Evolutionary conservation across 108 stramenopile genomes (phyloP).

Genomic region (Nitzschia inconspicua): DNA sequence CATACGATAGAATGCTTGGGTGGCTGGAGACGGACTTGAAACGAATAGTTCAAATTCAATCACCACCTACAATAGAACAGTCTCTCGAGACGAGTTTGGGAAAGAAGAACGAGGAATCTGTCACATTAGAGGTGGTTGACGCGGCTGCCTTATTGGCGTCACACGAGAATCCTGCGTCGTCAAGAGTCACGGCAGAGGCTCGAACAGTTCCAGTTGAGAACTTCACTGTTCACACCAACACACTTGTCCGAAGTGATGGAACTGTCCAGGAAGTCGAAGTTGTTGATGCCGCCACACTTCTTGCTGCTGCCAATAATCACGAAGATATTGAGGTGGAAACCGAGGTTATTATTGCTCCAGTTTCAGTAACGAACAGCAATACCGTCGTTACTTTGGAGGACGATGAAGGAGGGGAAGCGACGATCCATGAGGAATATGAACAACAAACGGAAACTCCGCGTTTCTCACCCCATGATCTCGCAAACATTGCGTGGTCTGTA

Average conservation of each 20-base stretch:
- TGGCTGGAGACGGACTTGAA: conserved; percentile 31
- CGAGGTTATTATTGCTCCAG: conserved; percentile 17
- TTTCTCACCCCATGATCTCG: conserved; percentile 44
- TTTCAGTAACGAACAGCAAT: conserved; percentile 4
- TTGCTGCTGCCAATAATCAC: conserved; percentile 14
- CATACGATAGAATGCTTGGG: conserved; percentile 37
- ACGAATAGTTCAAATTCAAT: conserved; percentile 3
- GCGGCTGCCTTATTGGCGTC: conserved; percentile 29
- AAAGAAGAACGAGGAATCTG: conserved; percentile 8
- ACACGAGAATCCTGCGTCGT: not conserved
- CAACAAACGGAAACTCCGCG: not conserved
- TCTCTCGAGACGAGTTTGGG: not conserved
- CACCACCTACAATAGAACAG: not conserved
- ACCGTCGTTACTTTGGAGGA: not conserved
- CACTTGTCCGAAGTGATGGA: not conserved
- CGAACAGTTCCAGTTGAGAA: conserved; percentile 9
- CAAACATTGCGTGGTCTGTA: conserved; percentile 58
- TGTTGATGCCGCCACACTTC: conserved; percentile 39
- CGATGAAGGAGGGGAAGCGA: not conserved
- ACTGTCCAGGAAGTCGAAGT: conserved; percentile 27
- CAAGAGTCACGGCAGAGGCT: not conserved
- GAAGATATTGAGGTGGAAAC: conserved; percentile 10
- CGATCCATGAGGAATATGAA: not conserved
- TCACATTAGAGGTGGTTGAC: conserved; percentile 36
- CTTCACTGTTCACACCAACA: not conserved